phyloP scores from a whole-genome alignment of 805 yeast species.

The Grigorovia humatica region DNA sequence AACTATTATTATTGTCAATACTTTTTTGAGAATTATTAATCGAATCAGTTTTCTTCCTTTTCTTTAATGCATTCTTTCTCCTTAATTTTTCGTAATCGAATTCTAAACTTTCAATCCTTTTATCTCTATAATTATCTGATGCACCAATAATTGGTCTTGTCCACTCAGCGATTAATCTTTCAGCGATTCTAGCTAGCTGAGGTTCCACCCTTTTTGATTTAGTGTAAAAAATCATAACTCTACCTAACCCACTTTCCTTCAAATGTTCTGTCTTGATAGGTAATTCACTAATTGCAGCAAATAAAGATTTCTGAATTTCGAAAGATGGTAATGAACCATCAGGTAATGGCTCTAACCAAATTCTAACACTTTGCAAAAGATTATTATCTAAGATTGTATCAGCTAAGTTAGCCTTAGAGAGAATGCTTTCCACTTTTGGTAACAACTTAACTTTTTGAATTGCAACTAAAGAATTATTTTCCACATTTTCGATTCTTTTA shows the following conservation, averaged over 20 bases:
- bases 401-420: constrained; percentile 75
- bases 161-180: constrained; percentile 91
- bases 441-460: constrained; percentile 62
- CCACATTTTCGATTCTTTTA: constrained; percentile 30
- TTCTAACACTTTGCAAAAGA: constrained; percentile 80
- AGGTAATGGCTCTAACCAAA: constrained; percentile 97
- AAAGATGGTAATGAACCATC: constrained; percentile 97
- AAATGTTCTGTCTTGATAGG: constrained; percentile 95
- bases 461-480: constrained; percentile 31
- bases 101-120: constrained; percentile 55
- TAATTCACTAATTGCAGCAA: constrained; percentile 58
- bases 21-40: neutral
- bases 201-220: constrained; percentile 84
- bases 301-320: constrained; percentile 84
- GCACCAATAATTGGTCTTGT: constrained; percentile 96
- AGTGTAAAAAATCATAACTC: constrained; percentile 87
- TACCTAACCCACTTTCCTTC: constrained; percentile 90
- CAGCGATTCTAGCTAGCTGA: constrained; percentile 76
- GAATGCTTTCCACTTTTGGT: constrained; percentile 63
- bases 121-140: constrained; percentile 87
- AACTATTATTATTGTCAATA: neutral
- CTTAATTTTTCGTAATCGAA: constrained; percentile 52
- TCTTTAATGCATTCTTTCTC: constrained; percentile 27
- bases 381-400: constrained; percentile 92
- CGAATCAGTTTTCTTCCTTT: constrained; percentile 19